Percentiles rank a stretch among this genome's conserved stretches.
phyloP scores from a whole-genome alignment of 225 moss, liverwort and hornwort species.

The Marchantia polymorpha region DNA sequence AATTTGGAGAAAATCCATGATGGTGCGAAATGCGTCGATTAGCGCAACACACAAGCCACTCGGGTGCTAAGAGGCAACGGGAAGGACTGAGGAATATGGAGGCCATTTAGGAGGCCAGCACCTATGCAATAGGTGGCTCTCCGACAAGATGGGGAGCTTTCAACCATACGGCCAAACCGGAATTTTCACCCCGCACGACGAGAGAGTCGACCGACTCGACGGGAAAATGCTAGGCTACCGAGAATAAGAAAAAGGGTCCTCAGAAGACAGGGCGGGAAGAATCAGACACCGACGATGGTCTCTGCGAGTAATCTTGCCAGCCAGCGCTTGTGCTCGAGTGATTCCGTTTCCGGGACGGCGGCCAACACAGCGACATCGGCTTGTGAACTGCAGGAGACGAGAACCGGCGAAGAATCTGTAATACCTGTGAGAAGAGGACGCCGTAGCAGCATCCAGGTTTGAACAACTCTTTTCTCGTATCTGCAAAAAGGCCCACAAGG shows the following conservation, averaged over 20 bases:
- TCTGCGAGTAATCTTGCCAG: background rate
- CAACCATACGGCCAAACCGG: background rate
- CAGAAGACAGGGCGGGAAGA: background rate
- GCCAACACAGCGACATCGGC: background rate
- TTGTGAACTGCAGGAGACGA: background rate
- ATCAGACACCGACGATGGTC: background rate
- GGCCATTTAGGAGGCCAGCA: background rate
- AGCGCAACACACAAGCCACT: background rate
- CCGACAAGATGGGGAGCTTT: slow-evolving; percentile 1
- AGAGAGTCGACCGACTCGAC: background rate
- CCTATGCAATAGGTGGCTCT: background rate
- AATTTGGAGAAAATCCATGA: slow-evolving; percentile 2
- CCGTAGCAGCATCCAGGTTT: slow-evolving; percentile 14
- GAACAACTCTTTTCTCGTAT: background rate
- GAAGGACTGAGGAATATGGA: background rate
- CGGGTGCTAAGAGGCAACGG: background rate
- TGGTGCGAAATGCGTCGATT: background rate
- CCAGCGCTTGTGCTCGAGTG: background rate
- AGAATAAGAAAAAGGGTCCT: background rate
- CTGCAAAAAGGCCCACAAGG: background rate
- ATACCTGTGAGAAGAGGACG: slow-evolving; percentile 7
- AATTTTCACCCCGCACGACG: background rate
- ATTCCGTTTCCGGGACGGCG: background rate
- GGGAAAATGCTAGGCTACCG: background rate
- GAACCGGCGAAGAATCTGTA: slow-evolving; percentile 2